These are phyloP conservation scores for Trametes coccinea DNA, from an alignment of 768 basidiomycete genomes.

Conservation along the genomic window DNA sequence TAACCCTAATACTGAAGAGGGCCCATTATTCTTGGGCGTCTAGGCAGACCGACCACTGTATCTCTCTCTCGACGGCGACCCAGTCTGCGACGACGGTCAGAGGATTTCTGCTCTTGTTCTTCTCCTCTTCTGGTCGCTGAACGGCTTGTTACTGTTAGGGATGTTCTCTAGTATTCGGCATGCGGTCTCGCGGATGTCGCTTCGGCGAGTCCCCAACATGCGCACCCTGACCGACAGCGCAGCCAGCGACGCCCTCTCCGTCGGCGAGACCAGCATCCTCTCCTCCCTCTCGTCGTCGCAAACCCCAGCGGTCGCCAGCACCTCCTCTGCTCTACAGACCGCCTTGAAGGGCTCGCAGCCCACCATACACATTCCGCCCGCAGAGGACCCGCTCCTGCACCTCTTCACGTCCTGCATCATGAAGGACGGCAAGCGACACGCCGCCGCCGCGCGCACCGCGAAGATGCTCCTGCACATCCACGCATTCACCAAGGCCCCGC, in stretches of 20 bases:
- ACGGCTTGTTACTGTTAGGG: background rate
- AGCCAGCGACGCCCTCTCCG: background rate
- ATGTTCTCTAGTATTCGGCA: slow-evolving; percentile 12
- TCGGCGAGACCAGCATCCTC: background rate
- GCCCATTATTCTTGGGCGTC: too few relatives aligned
- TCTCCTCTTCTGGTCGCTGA: background rate
- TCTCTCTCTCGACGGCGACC: too few relatives aligned
- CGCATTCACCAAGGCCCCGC: slow-evolving; percentile 72
- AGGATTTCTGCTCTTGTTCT: background rate
- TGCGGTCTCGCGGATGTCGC: slow-evolving; percentile 2
- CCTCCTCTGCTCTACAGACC: background rate
- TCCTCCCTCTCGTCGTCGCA: background rate
- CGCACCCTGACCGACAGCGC: slow-evolving; percentile 16
- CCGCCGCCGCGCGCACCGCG: slow-evolving; percentile 65
- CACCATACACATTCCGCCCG: slow-evolving; percentile 61
- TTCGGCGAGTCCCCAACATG: slow-evolving; percentile 1
- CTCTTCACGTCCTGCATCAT: slow-evolving; percentile 65
- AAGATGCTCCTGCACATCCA: slow-evolving; percentile 72
- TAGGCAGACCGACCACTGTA: too few relatives aligned
- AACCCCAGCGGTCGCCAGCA: background rate
- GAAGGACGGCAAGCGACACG: slow-evolving; percentile 65
- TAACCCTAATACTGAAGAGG: too few relatives aligned
- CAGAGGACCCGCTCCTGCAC: slow-evolving; percentile 70
- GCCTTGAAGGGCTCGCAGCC: slow-evolving; percentile 4
- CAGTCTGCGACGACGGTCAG: slow-evolving; percentile 1